Evolutionary conservation across 176 grass and related monocot genomes (phyloP).

Genomic region (Puya raimondii): DNA sequence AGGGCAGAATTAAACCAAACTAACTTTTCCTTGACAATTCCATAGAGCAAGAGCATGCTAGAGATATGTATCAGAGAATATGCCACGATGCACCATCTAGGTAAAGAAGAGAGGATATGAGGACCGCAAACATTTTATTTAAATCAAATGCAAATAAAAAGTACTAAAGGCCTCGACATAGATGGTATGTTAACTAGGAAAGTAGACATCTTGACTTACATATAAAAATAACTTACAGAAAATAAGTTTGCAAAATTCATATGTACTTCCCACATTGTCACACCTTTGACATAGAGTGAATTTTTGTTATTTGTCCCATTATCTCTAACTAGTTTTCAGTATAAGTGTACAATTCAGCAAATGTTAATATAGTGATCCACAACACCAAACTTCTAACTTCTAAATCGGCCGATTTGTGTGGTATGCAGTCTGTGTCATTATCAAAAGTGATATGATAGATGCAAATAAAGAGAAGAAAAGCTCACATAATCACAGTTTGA

Average conservation of each 20-base stretch:
- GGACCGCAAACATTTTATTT: neutral
- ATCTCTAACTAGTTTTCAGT: too few species aligned
- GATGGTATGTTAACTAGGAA: neutral
- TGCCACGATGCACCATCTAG: neutral
- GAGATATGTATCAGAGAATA: neutral
- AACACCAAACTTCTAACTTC: too few species aligned
- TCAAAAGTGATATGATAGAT: too few species aligned
- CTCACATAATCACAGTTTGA: too few species aligned
- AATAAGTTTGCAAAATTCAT: neutral
- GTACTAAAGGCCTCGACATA: neutral
- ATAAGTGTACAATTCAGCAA: too few species aligned
- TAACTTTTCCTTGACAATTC: neutral
- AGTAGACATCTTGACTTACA: neutral
- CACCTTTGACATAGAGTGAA: too few species aligned
- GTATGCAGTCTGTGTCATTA: too few species aligned
- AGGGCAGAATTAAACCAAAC: slow-evolving; percentile 1
- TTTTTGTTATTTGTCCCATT: too few species aligned
- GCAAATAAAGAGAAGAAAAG: too few species aligned
- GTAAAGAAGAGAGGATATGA: neutral
- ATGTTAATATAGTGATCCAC: too few species aligned
- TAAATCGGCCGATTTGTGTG: too few species aligned
- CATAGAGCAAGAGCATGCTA: neutral
- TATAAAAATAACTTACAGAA: neutral
- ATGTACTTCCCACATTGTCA: too few species aligned
- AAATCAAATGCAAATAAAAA: neutral